Base-by-base conservation (phyloP, 2,329 filamentous ascomycete genomes). In the Fusarium graminum region DNA sequence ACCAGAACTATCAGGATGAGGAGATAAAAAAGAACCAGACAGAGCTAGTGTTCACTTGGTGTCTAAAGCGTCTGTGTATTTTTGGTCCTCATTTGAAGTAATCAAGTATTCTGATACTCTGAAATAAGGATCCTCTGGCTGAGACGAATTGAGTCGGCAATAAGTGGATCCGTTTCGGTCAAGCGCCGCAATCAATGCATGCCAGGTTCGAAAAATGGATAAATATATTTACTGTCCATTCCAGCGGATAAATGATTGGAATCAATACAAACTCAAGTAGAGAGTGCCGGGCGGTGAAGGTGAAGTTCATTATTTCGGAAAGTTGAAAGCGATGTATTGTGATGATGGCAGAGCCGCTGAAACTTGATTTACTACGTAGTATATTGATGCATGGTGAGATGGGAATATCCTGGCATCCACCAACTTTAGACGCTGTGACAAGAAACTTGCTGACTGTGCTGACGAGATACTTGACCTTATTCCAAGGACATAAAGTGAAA, bases 111-210 rank as follows among this genome's bases (percentile, higher is more conserved):
- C 16, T 36, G 34, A 36, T 36, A n/a, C 34, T n/a, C 34, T 5
- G 16, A 36, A 16, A 36, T 16, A 51, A 53, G 40, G 60, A 64
- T 30, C 49, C 16, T 44, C 53, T 52, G 56, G 55, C 65, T 68
- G 65, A 68, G 65, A 68, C 65, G 63, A 56, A 49, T 52, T 49
- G 28, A 60, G 65, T 58, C 61, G 65, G 65, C 56, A 47, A 63
- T 65, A 54, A 54, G 65, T 66, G 65, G 65, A 44, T 54, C 46
- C 44, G 64, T 59, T 63, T 63, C 59, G 55, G 54, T 45, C 42
- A 59, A 62, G 65, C 49, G 59, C 50, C 30, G 41, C 45, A 41
- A 57, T 45, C 45, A 41, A 57, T 56, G 36, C 34, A 52, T 45
- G 60, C 46, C 42, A 13, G 32, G 29, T 39, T 30, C 40, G n/a